Conservation (phyloP, 2,329 filamentous ascomycete species). For the Coniochaeta sp. region DNA sequence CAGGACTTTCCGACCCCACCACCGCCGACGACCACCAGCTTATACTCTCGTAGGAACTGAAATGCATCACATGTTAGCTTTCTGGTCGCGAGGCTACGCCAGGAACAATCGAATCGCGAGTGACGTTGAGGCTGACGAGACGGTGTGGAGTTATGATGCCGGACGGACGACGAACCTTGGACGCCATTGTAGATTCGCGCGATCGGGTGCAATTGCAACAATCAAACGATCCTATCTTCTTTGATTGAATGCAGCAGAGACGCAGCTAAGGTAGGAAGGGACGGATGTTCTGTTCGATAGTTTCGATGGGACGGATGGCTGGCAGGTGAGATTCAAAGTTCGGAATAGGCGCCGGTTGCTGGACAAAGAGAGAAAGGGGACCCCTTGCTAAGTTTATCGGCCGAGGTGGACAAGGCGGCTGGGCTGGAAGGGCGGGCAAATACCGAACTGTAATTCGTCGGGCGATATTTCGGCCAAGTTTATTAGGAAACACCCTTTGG, state of each 20-base stretch:
- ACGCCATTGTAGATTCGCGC: conserved; percentile 26
- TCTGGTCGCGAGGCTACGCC: not conserved
- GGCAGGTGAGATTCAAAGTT: not conserved
- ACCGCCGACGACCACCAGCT: conserved; percentile 93
- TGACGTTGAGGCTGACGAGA: not conserved
- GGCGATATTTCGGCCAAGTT: not conserved
- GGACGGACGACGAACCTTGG: conserved; percentile 25
- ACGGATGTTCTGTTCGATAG: not conserved
- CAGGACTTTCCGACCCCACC: conserved; percentile 99
- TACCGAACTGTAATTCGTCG: not conserved
- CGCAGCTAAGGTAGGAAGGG: conserved; percentile 2
- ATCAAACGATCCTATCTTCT: conserved; percentile 4
- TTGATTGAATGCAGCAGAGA: conserved; percentile 7
- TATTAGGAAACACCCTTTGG: not conserved
- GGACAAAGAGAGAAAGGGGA: conserved; percentile 2
- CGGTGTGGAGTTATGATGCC: not conserved
- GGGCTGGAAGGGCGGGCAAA: not conserved
- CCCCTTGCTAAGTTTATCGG: conserved; percentile 1
- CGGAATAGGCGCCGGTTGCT: not conserved
- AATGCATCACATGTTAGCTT: conserved; percentile 12
- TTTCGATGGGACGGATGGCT: not conserved
- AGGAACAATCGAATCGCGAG: not conserved
- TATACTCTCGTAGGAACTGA: conserved; percentile 85
- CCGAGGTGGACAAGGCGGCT: not conserved
- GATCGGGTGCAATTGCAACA: conserved; percentile 5